Base-by-base conservation (phyloP, 2,329 filamentous ascomycete genomes). In the Hawksworthiomyces lignivorus region DNA sequence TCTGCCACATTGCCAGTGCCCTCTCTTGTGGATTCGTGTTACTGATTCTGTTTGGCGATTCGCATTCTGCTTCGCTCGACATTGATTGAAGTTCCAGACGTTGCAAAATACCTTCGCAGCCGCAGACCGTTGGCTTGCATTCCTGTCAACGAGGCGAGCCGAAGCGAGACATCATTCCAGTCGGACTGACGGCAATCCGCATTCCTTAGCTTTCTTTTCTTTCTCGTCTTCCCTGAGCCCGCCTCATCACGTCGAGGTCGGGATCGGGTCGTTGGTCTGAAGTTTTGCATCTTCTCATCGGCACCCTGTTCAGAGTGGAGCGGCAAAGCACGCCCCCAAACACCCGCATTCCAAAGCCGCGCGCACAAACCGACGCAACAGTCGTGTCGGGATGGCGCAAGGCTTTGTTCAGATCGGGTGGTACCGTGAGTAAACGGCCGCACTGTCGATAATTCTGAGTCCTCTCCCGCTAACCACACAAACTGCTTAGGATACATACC, bases 401-500 rank as follows among this genome's bases (percentile, higher is more conserved):
- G 55, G 58, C 44, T 65, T 36, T 26, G 35, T 72, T 43, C 65
- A 66, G 50, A 52, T 70, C 48, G 69, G 69, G 50, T 73, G 69
- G 69, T 66, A 69, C 54, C 62, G 68, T 72, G 55, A 55, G 68
- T 69, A 7, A 8, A 36, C 5, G 9, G 15, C 26, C 29, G 31
- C 7, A 4, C 7, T 8, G 18, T 26, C n/a, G n/a, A n/a, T n/a
- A n/a, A n/a, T n/a, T n/a, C n/a, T n/a, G n/a, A n/a, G n/a, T 28
- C 19, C 15, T 30, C 33, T 11, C 15, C 30, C 7, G 19, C 28
- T 31, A 6, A 33, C 26, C n/a, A 3, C 1, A 12, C 20, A 14
- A 5, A 4, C 11, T 12, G 19, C 31, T 29, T 48, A 80, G 79
- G 77, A 57, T 77, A 75, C 54, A 66, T 84, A 60, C 80, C 80